Evolutionary conservation across 1,284 basidiomycete genomes (phyloP).

Genomic region (Athelia sp.): DNA sequence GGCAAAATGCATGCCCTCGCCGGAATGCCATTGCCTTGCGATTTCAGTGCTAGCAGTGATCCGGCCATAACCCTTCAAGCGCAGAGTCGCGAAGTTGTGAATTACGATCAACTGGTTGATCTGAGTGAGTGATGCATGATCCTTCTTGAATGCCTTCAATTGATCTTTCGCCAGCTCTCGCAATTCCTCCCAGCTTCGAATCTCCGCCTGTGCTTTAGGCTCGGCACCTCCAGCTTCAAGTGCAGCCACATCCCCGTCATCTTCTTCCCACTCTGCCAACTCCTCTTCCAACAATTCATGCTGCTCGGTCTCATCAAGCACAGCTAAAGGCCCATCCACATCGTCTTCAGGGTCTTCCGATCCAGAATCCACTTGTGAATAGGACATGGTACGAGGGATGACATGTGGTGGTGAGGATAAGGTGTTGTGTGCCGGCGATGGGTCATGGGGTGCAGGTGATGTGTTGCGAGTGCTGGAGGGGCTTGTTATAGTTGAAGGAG

Average conservation of each 20-base stretch:
- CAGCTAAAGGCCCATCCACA: too few relatives aligned
- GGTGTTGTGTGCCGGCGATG: neutral
- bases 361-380: neutral
- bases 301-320: neutral
- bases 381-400: neutral
- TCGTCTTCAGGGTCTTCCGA: neutral
- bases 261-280: constrained; percentile 8
- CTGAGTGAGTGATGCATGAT: constrained; percentile 3
- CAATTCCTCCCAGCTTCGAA: constrained; percentile 8
- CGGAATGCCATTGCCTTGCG: constrained; percentile 27
- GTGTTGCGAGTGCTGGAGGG: neutral
- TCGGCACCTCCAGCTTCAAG: constrained; percentile 3
- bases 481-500: neutral
- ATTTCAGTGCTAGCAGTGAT: constrained; percentile 28
- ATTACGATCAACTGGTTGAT: constrained; percentile 13
- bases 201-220: neutral
- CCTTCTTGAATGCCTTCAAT: constrained; percentile 9
- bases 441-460: neutral
- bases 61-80: constrained; percentile 8
- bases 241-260: neutral
- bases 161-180: constrained; percentile 10
- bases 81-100: constrained; percentile 13
- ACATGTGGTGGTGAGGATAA: neutral
- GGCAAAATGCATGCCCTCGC: constrained; percentile 22
- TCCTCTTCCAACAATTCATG: constrained; percentile 3